Conservation (phyloP, 2,329 filamentous ascomycete genomes). For the Pseudogymnoascus sp. region DNA sequence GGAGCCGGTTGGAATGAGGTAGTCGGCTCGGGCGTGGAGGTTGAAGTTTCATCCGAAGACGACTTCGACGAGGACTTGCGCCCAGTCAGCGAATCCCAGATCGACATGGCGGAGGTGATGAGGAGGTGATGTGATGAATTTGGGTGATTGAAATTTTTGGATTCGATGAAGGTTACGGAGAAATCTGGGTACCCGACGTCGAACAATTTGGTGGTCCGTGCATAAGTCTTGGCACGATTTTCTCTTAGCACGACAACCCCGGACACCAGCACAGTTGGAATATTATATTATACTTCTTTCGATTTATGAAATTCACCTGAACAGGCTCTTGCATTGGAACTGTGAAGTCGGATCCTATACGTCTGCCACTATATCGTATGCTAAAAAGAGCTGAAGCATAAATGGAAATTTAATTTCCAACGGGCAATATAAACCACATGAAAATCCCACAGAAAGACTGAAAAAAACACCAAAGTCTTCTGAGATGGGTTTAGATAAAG, state of each 20-base stretch:
- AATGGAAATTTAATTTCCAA: constrained; percentile 7
- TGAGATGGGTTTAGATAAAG: constrained; percentile 3
- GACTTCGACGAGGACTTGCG: constrained; percentile 28
- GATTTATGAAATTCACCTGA: background rate
- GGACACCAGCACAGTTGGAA: background rate
- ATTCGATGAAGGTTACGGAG: constrained; percentile 1
- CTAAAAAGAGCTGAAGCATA: constrained; percentile 1
- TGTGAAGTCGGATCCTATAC: background rate
- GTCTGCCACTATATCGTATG: background rate
- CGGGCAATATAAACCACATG: background rate
- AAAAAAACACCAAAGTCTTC: constrained; percentile 1
- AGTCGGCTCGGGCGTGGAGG: constrained; percentile 23
- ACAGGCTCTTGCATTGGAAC: background rate
- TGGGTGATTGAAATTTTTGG: constrained; percentile 18
- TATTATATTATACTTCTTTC: constrained; percentile 2
- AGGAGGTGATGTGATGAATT: constrained; percentile 11
- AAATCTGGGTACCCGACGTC: constrained; percentile 9
- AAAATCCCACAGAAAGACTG: constrained; percentile 2
- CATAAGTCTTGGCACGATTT: background rate
- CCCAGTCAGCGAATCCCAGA: constrained; percentile 32
- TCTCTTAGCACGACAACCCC: constrained; percentile 6
- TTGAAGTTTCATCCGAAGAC: constrained; percentile 11
- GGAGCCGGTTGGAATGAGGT: constrained; percentile 42
- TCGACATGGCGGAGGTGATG: constrained; percentile 26
- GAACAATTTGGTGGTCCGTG: constrained; percentile 3